Base-by-base conservation (phyloP, 441 rosid species). In the Erodium moschatum region DNA sequence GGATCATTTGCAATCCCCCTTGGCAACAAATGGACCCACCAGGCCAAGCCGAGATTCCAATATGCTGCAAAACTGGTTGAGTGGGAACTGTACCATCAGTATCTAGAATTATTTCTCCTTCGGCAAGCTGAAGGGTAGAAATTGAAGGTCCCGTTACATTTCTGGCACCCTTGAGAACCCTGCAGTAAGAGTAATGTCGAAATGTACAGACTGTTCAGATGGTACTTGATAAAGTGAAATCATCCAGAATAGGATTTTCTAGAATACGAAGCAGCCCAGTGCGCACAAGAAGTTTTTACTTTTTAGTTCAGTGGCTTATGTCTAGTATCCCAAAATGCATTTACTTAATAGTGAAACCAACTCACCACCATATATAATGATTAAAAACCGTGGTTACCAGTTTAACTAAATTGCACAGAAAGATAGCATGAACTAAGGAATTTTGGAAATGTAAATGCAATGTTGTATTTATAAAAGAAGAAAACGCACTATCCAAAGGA, bases 21-120 rank as follows among this genome's bases (percentile, higher is more conserved):
- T n/a, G n/a, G n/a, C n/a, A n/a, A n/a, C n/a, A n/a, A n/a, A n/a
- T n/a, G n/a, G n/a, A 76, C 79, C 74, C 70, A 90, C 98, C 98
- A 69, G 98, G 98, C 98, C 97, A 90, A 31, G 92, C 96, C 69
- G 91, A 81, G 72, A 92, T 88, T 69, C 98, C 98, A 78, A 86
- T 82, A 77, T 92, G 98, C 75, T 92, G 93, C 72, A 92, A 81
- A 80, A 90, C 96, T n/a, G 97, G 97, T 77, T 87, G 86, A 78
- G 87, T 86, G 33, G 97, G 97, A 74, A 87, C 82, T 35, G 84
- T 79, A 76, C 98, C 98, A 78, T 92, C 97, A 70, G 81, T 78
- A 74, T 88, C 96, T 71, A 92, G 85, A 73, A 89, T 75, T 60
- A 88, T 82, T 83, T 92, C 98, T 67, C 91, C 96, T 68, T 89